phyloP scores from a whole-genome alignment of 2,329 filamentous ascomycete species.

The Hymenoscyphus scutula region DNA sequence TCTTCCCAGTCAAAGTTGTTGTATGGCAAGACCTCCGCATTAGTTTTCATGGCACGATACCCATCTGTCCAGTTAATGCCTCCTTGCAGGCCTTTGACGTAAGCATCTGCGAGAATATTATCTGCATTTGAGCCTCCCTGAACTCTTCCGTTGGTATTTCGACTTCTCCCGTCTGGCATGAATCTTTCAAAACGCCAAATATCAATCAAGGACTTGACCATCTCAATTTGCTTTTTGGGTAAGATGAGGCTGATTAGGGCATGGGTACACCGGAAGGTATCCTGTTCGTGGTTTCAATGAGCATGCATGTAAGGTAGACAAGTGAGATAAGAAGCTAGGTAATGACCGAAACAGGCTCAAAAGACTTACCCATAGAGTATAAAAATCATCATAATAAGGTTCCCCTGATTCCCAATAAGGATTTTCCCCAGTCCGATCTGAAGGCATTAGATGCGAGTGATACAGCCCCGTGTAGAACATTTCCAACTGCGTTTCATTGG shows the following conservation, averaged over 20 bases:
- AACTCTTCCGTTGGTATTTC: conserved; percentile 63
- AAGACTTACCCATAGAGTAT: conserved; percentile 58
- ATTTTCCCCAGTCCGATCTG: conserved; percentile 67
- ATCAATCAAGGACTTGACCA: conserved; percentile 62
- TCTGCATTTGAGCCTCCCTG: conserved; percentile 70
- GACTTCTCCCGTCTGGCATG: conserved; percentile 62
- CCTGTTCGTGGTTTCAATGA: conserved; percentile 55
- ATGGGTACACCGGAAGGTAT: conserved; percentile 56
- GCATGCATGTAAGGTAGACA: neutral
- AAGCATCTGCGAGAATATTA: conserved; percentile 71
- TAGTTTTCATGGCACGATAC: conserved; percentile 8
- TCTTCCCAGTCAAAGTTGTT: conserved; percentile 54
- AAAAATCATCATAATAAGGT: conserved; percentile 69
- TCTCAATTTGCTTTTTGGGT: conserved; percentile 60
- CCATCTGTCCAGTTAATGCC: conserved; percentile 61
- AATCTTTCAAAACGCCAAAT: conserved; percentile 63
- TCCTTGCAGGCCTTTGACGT: conserved; percentile 60
- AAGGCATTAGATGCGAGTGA: conserved; percentile 61
- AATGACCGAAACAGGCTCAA: neutral
- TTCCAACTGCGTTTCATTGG: conserved; percentile 48
- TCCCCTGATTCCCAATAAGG: conserved; percentile 60
- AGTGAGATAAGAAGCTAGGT: neutral
- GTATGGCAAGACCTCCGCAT: conserved; percentile 35
- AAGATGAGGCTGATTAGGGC: conserved; percentile 61
- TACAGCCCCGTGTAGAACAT: conserved; percentile 59